Conservation (phyloP, 192 early-diverging fungal genomes). For the Entomortierella beljakovae region DNA sequence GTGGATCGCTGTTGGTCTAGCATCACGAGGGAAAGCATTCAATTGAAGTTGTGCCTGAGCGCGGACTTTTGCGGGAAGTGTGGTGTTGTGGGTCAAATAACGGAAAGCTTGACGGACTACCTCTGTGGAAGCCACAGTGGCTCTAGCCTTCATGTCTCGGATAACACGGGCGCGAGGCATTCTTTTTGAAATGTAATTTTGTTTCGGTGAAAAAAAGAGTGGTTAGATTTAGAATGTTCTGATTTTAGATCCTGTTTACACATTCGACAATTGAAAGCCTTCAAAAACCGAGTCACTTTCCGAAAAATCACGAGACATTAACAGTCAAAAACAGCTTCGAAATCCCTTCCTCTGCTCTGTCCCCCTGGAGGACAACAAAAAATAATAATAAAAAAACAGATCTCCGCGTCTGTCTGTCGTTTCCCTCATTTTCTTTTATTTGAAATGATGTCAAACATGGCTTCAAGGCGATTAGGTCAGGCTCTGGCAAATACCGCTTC, state of each 20-base stretch:
- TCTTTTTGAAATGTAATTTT: not conserved
- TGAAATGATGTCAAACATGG: slow-evolving; percentile 33
- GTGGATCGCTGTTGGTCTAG: slow-evolving; percentile 71
- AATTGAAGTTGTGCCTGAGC: slow-evolving; percentile 82
- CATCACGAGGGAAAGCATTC: slow-evolving; percentile 72
- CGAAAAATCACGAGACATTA: too few relatives aligned
- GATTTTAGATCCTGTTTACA: too few relatives aligned
- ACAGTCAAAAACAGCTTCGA: too few relatives aligned
- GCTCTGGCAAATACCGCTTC: slow-evolving; percentile 10
- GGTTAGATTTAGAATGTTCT: too few relatives aligned
- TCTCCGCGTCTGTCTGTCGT: too few relatives aligned
- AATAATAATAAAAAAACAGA: too few relatives aligned
- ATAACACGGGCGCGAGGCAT: slow-evolving; percentile 63
- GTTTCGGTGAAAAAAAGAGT: too few relatives aligned
- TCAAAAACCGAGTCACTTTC: too few relatives aligned
- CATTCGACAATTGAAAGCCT: too few relatives aligned
- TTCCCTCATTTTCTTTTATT: not conserved
- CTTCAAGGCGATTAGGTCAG: slow-evolving; percentile 30
- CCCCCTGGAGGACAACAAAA: not conserved
- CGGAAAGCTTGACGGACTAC: slow-evolving; percentile 79
- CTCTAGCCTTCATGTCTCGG: slow-evolving; percentile 79
- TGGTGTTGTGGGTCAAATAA: slow-evolving; percentile 81
- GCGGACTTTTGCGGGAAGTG: slow-evolving; percentile 76
- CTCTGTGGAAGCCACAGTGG: slow-evolving; percentile 74
- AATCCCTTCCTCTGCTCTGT: too few relatives aligned